Conservation (phyloP, 225 moss, liverwort and hornwort species). For the Ulota crispa region DNA sequence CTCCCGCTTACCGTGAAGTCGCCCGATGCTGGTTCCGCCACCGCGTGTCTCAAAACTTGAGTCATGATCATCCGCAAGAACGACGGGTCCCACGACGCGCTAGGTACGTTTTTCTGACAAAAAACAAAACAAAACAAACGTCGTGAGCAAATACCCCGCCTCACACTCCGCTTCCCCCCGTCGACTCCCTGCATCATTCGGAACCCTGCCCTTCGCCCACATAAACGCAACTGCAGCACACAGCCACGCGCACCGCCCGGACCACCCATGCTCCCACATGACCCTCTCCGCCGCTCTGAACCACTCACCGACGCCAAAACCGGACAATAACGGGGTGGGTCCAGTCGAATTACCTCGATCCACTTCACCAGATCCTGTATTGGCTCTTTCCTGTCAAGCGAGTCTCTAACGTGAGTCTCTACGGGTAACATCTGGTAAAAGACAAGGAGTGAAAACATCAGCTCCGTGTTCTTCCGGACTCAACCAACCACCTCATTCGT, state of each 20-base stretch:
- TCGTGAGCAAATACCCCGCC: conserved; percentile 7
- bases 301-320: not conserved
- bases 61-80: conserved; percentile 91
- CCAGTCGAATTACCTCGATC: conserved; percentile 70
- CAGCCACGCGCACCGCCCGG: not conserved
- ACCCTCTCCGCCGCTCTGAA: not conserved
- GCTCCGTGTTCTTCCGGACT: conserved; percentile 22
- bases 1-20: conserved; percentile 49
- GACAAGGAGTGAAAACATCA: conserved; percentile 46
- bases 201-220: not conserved
- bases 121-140: not conserved
- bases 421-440: conserved; percentile 79
- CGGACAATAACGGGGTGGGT: conserved; percentile 4
- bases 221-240: not conserved
- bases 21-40: conserved; percentile 46
- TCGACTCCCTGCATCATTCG: not conserved
- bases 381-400: conserved; percentile 75
- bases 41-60: conserved; percentile 79
- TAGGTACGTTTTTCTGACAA: conserved; percentile 64
- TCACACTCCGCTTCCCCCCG: not conserved
- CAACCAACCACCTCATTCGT: conserved; percentile 7
- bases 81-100: conserved; percentile 54
- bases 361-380: conserved; percentile 70
- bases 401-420: conserved; percentile 81
- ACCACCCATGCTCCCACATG: not conserved